Evolutionary conservation across 306 rosid genomes (phyloP).

Genomic region (Erythrophleum fordii): DNA sequence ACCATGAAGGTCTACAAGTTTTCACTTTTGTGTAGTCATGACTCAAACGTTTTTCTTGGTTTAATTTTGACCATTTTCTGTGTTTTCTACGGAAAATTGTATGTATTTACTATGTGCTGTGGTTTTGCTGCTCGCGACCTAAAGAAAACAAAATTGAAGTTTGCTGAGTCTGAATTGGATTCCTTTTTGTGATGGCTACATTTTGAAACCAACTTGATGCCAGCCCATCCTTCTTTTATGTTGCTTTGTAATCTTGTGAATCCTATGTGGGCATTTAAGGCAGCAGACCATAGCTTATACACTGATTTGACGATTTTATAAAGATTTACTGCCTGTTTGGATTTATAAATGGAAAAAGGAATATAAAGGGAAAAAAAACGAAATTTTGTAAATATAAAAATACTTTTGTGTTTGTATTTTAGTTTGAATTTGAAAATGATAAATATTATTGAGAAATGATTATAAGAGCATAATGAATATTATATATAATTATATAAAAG

Average conservation of each 20-base stretch:
- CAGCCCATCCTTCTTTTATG: not conserved
- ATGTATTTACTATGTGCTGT: not conserved
- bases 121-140: not conserved
- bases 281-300: not conserved
- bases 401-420: too few species aligned
- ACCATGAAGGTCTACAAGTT: conserved; percentile 13
- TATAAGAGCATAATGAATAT: too few species aligned
- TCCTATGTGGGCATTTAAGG: not conserved
- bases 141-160: not conserved
- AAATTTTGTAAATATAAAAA: too few species aligned
- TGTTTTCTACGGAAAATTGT: not conserved
- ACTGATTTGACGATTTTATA: not conserved
- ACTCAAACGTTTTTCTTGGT: not conserved
- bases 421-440: too few species aligned
- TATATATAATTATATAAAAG: too few species aligned
- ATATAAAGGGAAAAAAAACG: too few species aligned
- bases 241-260: not conserved
- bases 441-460: too few species aligned
- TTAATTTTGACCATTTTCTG: not conserved
- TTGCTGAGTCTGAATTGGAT: not conserved
- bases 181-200: not conserved
- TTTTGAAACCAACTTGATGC: not conserved
- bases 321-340: not conserved
- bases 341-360: too few species aligned
- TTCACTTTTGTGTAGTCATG: not conserved